Evolutionary conservation across 805 yeast species (phyloP), one percentile per base, ranked within the genome.

Genomic region (Yamadazyma sp.): DNA sequence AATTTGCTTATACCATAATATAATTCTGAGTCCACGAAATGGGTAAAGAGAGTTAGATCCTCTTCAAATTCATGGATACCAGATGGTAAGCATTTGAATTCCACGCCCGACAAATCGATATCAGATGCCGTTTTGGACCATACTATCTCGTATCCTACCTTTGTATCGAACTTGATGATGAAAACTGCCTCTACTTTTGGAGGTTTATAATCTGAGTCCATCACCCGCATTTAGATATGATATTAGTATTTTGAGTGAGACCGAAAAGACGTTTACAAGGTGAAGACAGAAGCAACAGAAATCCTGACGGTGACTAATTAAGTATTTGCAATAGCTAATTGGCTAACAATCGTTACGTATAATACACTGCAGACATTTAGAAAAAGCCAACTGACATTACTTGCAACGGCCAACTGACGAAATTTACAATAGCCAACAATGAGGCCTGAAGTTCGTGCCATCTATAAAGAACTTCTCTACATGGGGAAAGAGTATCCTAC

Each of bases 11-110:
- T 29, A 9, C 74, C 74, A 42, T 62, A 64, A 47, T 61, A 62
- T 4, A 56, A 35, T 20, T 41, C 48, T 15, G 47, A 53, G 6
- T 46, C 33, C 18, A 32, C 24, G 12, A 40, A 41, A 41, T 66
- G 71, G 28, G 63, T 52, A 34, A 67, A 48, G 29, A 60, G 47
- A 8, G 65, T 52, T 7, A 62, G 53, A 12, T 62, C 57, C 37
- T 54, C 42, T 13, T 48, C 45, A 23, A 47, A 50, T 37, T 66
- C 65, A 43, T 67, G 73, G 27, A 68, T 54, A 2, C 73, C 73
- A 0, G 70, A 62, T 6, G 73, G 74, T 20, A 68, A 48, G 10
- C 55, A 52, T 37, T 63, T 64, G 46, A 54, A 65, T 38, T 68
- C 74, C 23, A 68, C 52, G 4, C 71, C 71, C 11, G 45, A 46